Evolutionary conservation across 345 rosid genomes (phyloP), one percentile per base, ranked within the genome.

Genomic region (Streptanthus diversifolius): DNA sequence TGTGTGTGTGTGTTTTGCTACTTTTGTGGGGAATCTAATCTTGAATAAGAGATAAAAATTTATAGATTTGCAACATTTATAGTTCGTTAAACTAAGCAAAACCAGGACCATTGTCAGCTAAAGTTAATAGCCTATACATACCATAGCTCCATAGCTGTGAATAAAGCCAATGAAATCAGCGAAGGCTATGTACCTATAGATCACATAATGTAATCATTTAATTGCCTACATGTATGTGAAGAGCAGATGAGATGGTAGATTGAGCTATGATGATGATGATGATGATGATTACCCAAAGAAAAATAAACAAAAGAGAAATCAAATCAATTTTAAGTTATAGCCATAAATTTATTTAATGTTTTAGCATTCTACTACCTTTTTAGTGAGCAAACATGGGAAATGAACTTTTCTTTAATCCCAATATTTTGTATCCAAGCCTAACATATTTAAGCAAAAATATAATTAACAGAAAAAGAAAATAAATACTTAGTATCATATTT

Each of bases 41-140:
- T 15, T 41, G 32, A 43, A 43, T 14, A 47, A 10, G 19, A 29
- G 7, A 29, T 3, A 56, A 5, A 66, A 35, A 15, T 37, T 22
- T 37, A 36, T 56, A 48, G 63, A 74, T 36, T 58, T 74, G 15
- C 29, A 58, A n/a, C 61, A 40, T 51, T 37, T 40, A 32, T 68
- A 22, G 68, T 68, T 59, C 47, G 61, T 66, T 58, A 75, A 51
- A 68, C 68, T 51, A 67, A 39, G 69, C 62, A 67, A 68, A 68
- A 60, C 30, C 63, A 75, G 77, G 52, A 65, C 66, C 59, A 56
- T 25, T 73, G 60, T 73, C 52, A 73, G 77, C 59, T 66, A 73
- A 47, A 73, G 66, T 33, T 18, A 48, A 45, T 10, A 57, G 43
- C 10, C 77, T 73, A 65, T 45, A 12, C 51, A 37, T 56, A 73